Percentiles rank a stretch among this genome's conserved stretches.
Conservation (phyloP, 2,329 filamentous ascomycete species). For the Pestalotiopsis sp. region DNA sequence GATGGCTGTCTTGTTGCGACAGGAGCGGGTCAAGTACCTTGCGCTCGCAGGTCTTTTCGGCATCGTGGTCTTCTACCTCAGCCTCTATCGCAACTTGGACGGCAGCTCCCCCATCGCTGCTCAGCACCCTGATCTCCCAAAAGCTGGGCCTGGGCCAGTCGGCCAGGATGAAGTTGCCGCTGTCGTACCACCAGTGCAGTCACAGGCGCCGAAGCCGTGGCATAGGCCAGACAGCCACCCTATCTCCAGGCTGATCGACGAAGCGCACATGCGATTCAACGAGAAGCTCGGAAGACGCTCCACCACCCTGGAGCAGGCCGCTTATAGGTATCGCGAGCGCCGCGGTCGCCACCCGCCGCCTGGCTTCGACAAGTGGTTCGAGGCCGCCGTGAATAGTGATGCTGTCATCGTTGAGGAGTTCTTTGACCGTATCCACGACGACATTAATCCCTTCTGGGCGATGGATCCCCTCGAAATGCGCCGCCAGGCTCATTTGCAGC, state of each 20-base stretch:
- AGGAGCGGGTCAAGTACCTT: conserved; percentile 1
- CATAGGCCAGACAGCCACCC: conserved; percentile 36
- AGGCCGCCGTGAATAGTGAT: conserved; percentile 48
- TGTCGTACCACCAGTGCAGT: neutral
- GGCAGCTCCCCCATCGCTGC: neutral
- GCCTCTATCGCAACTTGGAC: neutral
- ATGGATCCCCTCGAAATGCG: conserved; percentile 42
- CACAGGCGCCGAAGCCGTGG: neutral
- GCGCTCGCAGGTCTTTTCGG: neutral
- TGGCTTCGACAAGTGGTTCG: conserved; percentile 60
- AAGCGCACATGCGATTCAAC: conserved; percentile 43
- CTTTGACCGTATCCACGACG: conserved; percentile 64
- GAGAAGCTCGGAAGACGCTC: conserved; percentile 44
- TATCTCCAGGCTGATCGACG: conserved; percentile 46
- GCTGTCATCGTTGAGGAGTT: conserved; percentile 61
- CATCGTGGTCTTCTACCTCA: neutral
- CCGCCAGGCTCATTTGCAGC: conserved; percentile 39
- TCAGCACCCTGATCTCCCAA: neutral
- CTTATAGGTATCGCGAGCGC: conserved; percentile 53
- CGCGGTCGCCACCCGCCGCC: conserved; percentile 63
- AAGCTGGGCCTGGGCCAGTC: neutral
- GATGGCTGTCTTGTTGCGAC: neutral
- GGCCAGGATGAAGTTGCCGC: neutral
- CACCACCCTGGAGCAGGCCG: conserved; percentile 48
- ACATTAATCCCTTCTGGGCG: conserved; percentile 61